phyloP scores from a whole-genome alignment of 805 yeast genomes.

The Candida wancherniae region DNA sequence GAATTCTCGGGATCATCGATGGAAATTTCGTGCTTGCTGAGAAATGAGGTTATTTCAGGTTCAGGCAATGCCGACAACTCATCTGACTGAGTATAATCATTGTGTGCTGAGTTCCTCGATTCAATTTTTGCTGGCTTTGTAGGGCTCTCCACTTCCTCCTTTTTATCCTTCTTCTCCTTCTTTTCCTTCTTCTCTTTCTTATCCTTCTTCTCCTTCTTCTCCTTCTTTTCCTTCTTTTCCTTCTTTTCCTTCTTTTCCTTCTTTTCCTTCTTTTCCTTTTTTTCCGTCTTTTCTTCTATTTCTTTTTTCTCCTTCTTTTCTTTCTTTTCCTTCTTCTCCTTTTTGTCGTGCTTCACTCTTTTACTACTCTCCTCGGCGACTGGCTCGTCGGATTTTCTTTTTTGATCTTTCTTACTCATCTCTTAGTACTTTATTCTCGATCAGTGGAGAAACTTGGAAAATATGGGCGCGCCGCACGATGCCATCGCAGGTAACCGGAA shows the following conservation, averaged over 20 bases:
- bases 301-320: slow-evolving; percentile 16
- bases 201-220: slow-evolving; percentile 25
- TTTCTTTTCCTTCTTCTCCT: slow-evolving; percentile 14
- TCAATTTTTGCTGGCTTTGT: slow-evolving; percentile 6
- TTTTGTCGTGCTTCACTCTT: slow-evolving; percentile 30
- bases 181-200: slow-evolving; percentile 5
- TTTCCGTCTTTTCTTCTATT: slow-evolving; percentile 22
- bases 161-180: slow-evolving; percentile 1
- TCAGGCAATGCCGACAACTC: slow-evolving; percentile 41
- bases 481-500: slow-evolving; percentile 9
- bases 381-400: slow-evolving; percentile 24
- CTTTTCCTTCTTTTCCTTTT: slow-evolving; percentile 20
- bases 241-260: slow-evolving; percentile 28
- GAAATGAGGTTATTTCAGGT: slow-evolving; percentile 57
- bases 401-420: slow-evolving; percentile 25
- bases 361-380: slow-evolving; percentile 28
- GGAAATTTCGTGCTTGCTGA: slow-evolving; percentile 67
- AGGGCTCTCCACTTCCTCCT: slow-evolving; percentile 1
- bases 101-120: slow-evolving; percentile 1
- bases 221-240: slow-evolving; percentile 35
- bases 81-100: slow-evolving; percentile 35
- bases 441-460: no score
- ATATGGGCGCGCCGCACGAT: slow-evolving; percentile 13
- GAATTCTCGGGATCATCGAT: slow-evolving; percentile 61
- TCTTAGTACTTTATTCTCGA: neutral